These are phyloP conservation scores for Polygonum maritimum DNA, from an alignment of 148 eudicot species.

Conservation along the genomic window DNA sequence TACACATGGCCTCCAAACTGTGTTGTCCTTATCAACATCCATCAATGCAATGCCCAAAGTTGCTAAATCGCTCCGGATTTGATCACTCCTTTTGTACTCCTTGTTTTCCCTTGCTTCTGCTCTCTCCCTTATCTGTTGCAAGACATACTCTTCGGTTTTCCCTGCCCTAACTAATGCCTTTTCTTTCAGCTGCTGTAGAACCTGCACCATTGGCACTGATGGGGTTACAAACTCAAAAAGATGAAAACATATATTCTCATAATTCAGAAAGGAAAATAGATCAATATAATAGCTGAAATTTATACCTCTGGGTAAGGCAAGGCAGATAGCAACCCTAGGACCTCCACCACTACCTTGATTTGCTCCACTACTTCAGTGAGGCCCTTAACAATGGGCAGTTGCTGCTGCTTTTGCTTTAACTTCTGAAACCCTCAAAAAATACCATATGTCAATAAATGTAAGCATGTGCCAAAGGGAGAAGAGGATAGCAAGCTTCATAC, in stretches of 20 bases:
- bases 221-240: background rate
- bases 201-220: slow-evolving; percentile 29
- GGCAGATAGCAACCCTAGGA: slow-evolving; percentile 60
- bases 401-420: slow-evolving; percentile 50
- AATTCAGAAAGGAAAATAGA: background rate
- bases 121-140: slow-evolving; percentile 46
- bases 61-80: slow-evolving; percentile 46
- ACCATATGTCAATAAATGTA: background rate
- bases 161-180: slow-evolving; percentile 67
- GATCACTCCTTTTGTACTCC: slow-evolving; percentile 55
- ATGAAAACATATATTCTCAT: background rate
- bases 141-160: slow-evolving; percentile 53
- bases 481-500: slow-evolving; percentile 19
- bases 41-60: slow-evolving; percentile 69
- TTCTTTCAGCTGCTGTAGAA: slow-evolving; percentile 62
- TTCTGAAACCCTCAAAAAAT: slow-evolving; percentile 40
- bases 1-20: slow-evolving; percentile 75
- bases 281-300: background rate
- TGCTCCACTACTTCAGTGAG: slow-evolving; percentile 46
- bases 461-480: background rate
- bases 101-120: slow-evolving; percentile 54
- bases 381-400: slow-evolving; percentile 28
- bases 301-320: slow-evolving; percentile 58
- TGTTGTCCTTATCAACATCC: slow-evolving; percentile 52
- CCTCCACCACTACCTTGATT: slow-evolving; percentile 44